Conservation (phyloP, 805 yeast genomes). For the Grigorovia transvaalensis region DNA sequence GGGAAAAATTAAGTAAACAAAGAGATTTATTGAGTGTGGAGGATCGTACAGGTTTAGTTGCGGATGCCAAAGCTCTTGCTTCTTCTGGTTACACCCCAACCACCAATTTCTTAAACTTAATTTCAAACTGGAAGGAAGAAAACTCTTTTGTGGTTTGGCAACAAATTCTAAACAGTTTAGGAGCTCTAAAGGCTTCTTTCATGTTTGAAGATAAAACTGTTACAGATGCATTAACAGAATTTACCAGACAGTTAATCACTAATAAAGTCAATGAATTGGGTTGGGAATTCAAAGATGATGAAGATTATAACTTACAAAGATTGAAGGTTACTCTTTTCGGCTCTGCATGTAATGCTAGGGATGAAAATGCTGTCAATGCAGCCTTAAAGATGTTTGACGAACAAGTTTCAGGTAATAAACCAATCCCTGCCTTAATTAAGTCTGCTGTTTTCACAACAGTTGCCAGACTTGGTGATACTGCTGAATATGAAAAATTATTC, state of each 20-base stretch:
- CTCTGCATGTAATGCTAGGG: conserved; percentile 46
- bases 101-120: conserved; percentile 46
- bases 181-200: conserved; percentile 43
- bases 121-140: conserved; percentile 52
- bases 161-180: conserved; percentile 41
- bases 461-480: conserved; percentile 50
- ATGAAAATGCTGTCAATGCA: conserved; percentile 36
- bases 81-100: conserved; percentile 59
- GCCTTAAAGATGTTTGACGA: conserved; percentile 41
- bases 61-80: conserved; percentile 67
- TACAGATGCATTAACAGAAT: conserved; percentile 38
- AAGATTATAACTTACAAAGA: conserved; percentile 50
- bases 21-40: conserved; percentile 54
- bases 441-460: conserved; percentile 51
- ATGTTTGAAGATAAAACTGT: conserved; percentile 40
- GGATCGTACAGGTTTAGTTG: conserved; percentile 68
- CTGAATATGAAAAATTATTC: conserved; percentile 52
- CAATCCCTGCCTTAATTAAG: conserved; percentile 66
- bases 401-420: conserved; percentile 51
- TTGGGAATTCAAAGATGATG: conserved; percentile 47
- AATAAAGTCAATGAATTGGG: conserved; percentile 49
- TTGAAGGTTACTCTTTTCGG: conserved; percentile 55
- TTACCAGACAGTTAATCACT: conserved; percentile 44
- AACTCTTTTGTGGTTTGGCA: conserved; percentile 58
- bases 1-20: conserved; percentile 53